Base-by-base conservation (phyloP, 1,284 basidiomycete genomes). In the Microbotryum lychnidis-dioicae region DNA sequence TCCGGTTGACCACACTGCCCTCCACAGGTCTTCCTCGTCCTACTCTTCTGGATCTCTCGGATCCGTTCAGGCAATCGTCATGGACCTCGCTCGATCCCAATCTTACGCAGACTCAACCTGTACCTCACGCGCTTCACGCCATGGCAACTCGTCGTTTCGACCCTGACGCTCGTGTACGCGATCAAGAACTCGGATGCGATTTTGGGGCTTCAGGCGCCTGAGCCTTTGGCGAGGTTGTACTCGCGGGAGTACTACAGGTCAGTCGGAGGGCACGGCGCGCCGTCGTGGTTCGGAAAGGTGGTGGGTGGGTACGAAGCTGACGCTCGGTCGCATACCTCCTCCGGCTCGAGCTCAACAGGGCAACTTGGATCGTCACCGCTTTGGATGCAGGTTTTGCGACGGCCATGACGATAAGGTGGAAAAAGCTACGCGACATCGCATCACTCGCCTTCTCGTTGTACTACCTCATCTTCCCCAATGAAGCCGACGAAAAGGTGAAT, bases 361-460 rank as follows among this genome's bases (percentile, higher is more conserved):
- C 91, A n/a, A 96, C 93, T 53, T 98, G 93, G 87, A 85, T 98
- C 68, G 84, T 71, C 57, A 93, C 87, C 0, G 93, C 91, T 0
- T 80, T 97, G n/a, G 94, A 98, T 73, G 92, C 93, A 1, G 94
- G 93, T 1, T 97, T 97, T 72, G 91, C 93, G 0, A 92, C 91
- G 0, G 92, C 94, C 10, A 91, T 94, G 87, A 79, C 84, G 3
- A 89, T 98, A 66, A 84, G 85, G n/a, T 89, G 91, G 0, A 90
- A 88, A 73, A 96, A 91, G 91, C 75, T 97, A 12, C 82, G 87
- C 67, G 91, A 97, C 73, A 78, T 96, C 10, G 85, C 84, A 63
- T 90, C 89, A 47, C 77, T 96, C 51, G 58, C 69, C 63, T 73
- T 73, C 63, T 63, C 62, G 63, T 78, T 81, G 1, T 97, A 97